These are phyloP conservation scores for Staphylotrichum longicolle DNA, from an alignment of 495 filamentous ascomycete genomes.

Conservation along the genomic window DNA sequence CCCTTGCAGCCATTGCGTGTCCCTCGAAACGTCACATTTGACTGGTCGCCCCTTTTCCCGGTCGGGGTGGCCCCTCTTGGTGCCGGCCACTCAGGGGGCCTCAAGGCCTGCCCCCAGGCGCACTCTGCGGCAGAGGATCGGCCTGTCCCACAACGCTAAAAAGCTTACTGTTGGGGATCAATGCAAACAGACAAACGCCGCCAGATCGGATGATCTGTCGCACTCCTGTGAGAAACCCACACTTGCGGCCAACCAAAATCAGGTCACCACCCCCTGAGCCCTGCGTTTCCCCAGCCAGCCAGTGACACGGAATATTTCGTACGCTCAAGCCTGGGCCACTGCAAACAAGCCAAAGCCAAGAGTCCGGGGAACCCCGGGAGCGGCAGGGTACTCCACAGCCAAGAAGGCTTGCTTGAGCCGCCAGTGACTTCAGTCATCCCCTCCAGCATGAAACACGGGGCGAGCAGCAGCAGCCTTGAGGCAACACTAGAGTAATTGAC, in stretches of 20 bases:
- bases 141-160: too few relatives aligned
- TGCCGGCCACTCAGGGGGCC: background rate
- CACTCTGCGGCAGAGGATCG: background rate
- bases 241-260: background rate
- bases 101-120: background rate
- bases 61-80: background rate
- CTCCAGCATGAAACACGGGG: background rate
- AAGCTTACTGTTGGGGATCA: too few relatives aligned
- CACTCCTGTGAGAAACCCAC: background rate
- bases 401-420: background rate
- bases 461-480: background rate
- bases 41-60: conserved; percentile 1
- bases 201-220: conserved; percentile 3
- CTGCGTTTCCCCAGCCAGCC: too few relatives aligned
- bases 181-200: background rate
- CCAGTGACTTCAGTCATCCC: background rate
- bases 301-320: too few relatives aligned
- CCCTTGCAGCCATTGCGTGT: conserved; percentile 1
- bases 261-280: too few relatives aligned
- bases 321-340: background rate
- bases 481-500: too few relatives aligned
- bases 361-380: background rate
- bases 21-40: background rate
- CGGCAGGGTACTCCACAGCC: background rate
- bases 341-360: background rate